phyloP scores from a whole-genome alignment of 78 protist genomes.

The Cavenderia fasciculata region DNA sequence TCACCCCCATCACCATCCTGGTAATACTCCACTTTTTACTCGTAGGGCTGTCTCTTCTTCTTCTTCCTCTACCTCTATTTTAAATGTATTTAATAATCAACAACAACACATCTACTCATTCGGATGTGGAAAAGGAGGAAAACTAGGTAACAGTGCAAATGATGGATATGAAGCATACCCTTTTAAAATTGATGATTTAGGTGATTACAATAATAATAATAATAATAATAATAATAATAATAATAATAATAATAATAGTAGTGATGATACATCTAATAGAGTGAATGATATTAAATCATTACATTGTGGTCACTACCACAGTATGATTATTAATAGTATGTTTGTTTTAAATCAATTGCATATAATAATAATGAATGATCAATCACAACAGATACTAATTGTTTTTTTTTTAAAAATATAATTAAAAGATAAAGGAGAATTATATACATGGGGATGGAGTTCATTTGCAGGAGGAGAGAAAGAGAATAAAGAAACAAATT shows the following conservation, averaged over 20 bases:
- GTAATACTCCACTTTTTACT: too few relatives aligned
- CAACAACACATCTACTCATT: conserved; percentile 14
- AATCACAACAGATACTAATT: too few relatives aligned
- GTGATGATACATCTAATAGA: too few relatives aligned
- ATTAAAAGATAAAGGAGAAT: too few relatives aligned
- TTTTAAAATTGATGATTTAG: not conserved
- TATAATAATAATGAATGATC: too few relatives aligned
- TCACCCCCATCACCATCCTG: too few relatives aligned
- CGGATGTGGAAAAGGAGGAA: conserved; percentile 54
- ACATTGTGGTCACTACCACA: conserved; percentile 59
- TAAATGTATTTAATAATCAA: too few relatives aligned
- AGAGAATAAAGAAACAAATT: not conserved
- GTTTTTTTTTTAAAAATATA: too few relatives aligned
- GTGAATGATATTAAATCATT: not conserved
- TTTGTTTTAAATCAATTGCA: not conserved
- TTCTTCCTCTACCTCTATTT: too few relatives aligned
- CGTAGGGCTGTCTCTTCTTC: too few relatives aligned
- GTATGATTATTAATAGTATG: conserved; percentile 18
- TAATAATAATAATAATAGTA: too few relatives aligned
- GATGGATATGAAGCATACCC: conserved; percentile 47
- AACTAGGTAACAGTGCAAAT: conserved; percentile 15
- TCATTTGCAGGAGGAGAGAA: conserved; percentile 30
- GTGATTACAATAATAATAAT: not conserved
- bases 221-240: too few relatives aligned
- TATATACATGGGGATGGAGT: conserved; percentile 46